phyloP scores from a whole-genome alignment of 805 yeast genomes.

The Kuraishia cidri region DNA sequence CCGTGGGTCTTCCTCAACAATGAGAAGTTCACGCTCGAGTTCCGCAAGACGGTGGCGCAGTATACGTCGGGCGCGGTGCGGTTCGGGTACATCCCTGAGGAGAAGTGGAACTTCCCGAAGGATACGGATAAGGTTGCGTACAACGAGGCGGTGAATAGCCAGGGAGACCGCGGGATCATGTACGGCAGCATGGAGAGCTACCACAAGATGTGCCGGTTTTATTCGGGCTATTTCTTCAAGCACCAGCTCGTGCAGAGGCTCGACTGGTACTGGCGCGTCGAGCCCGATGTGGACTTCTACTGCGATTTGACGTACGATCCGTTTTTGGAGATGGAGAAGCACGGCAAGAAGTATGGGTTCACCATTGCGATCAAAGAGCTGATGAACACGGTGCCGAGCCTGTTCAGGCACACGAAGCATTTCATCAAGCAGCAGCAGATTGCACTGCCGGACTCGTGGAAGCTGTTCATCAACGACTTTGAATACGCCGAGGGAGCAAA shows the following conservation, averaged over 20 bases:
- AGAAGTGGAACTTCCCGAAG: slow-evolving; percentile 66
- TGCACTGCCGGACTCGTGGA: slow-evolving; percentile 59
- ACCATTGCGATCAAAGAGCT: slow-evolving; percentile 74
- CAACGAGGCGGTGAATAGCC: slow-evolving; percentile 52
- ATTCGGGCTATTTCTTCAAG: slow-evolving; percentile 73
- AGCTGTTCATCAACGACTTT: slow-evolving; percentile 41
- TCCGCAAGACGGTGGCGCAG: slow-evolving; percentile 39
- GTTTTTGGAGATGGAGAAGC: slow-evolving; percentile 65
- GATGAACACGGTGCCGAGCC: slow-evolving; percentile 71
- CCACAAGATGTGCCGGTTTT: slow-evolving; percentile 94
- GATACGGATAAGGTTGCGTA: slow-evolving; percentile 32
- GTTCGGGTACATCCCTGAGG: slow-evolving; percentile 57
- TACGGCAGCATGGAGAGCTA: slow-evolving; percentile 79
- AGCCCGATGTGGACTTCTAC: slow-evolving; percentile 83
- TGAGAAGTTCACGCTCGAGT: slow-evolving; percentile 60
- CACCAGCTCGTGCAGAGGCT: slow-evolving; percentile 64
- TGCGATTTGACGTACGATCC: slow-evolving; percentile 94
- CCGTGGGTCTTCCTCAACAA: slow-evolving; percentile 90
- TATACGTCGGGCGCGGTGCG: slow-evolving; percentile 54
- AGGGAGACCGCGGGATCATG: slow-evolving; percentile 77
- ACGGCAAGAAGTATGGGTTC: slow-evolving; percentile 75
- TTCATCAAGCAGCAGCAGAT: slow-evolving; percentile 43
- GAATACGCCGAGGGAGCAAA: slow-evolving; percentile 23
- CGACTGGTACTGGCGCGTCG: slow-evolving; percentile 96
- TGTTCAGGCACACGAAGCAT: slow-evolving; percentile 64